These are phyloP conservation scores for Clonostachys rhizophaga DNA, from an alignment of 2,329 filamentous ascomycete genomes.

Conservation along the genomic window DNA sequence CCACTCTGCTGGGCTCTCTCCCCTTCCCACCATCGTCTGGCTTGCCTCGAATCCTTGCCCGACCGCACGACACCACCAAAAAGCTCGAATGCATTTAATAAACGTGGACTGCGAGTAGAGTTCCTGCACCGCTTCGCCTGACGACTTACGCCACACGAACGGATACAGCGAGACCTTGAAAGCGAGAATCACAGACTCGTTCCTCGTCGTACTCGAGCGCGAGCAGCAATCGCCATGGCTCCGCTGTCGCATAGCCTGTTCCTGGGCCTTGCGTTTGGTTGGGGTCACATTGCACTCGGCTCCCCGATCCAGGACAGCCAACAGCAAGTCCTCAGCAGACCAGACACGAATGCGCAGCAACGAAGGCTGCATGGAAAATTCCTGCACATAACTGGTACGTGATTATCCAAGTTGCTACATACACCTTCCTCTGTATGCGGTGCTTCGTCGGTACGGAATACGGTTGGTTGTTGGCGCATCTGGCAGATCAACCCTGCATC, in stretches of 20 bases:
- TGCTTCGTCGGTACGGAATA: no score
- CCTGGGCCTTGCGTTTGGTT: conserved; percentile 1
- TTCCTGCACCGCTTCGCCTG: not conserved
- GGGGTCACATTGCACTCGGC: not conserved
- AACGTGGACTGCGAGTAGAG: not conserved
- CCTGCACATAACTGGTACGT: conserved; percentile 80
- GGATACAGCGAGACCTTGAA: not conserved
- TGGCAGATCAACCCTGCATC: not conserved
- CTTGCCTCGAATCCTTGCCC: no score
- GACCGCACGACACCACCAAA: no score
- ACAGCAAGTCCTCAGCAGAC: conserved; percentile 8
- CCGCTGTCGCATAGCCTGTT: no score
- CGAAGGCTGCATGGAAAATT: conserved; percentile 67
- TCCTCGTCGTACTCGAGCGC: no score
- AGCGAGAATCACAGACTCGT: not conserved
- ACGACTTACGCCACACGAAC: not conserved
- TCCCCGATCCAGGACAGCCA: conserved; percentile 2
- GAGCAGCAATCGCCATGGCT: no score
- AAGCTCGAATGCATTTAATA: no score
- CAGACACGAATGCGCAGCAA: conserved; percentile 12
- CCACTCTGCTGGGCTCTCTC: no score
- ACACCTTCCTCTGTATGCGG: no score
- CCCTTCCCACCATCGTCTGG: no score
- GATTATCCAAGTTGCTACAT: no score
- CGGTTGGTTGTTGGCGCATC: not conserved